Percentiles rank a stretch among this genome's conserved stretches.
These are phyloP conservation scores for Mycena leptocephala DNA, from an alignment of 768 basidiomycete genomes.

Conservation along the genomic window DNA sequence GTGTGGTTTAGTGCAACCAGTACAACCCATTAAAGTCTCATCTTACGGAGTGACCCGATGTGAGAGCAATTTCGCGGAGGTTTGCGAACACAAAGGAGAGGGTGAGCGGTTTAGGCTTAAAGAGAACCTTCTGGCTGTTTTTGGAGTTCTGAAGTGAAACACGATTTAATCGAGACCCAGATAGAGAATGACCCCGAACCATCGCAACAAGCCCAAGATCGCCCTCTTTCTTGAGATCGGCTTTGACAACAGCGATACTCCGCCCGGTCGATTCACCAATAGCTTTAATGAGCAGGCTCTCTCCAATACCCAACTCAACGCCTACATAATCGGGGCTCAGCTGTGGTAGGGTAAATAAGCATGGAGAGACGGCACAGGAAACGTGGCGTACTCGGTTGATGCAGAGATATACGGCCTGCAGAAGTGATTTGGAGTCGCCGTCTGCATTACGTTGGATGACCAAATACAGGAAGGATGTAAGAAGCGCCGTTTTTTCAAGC, in stretches of 20 bases:
- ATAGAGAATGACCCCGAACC: slow-evolving; percentile 60
- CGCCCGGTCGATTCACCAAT: slow-evolving; percentile 97
- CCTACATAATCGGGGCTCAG: slow-evolving; percentile 96
- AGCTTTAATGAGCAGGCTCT: slow-evolving; percentile 94
- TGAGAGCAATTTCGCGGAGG: slow-evolving; percentile 91
- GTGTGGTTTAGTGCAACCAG: slow-evolving; percentile 12
- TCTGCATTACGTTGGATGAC: slow-evolving; percentile 90
- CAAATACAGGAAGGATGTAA: slow-evolving; percentile 91
- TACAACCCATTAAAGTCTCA: not conserved
- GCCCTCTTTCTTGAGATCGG: slow-evolving; percentile 94
- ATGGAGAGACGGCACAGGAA: not conserved
- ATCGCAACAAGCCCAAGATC: slow-evolving; percentile 98
- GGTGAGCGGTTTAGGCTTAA: slow-evolving; percentile 94
- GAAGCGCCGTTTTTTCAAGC: slow-evolving; percentile 90
- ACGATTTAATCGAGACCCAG: not conserved
- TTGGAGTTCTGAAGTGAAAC: slow-evolving; percentile 83
- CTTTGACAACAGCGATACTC: slow-evolving; percentile 85
- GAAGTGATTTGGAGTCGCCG: slow-evolving; percentile 81
- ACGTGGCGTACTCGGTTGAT: slow-evolving; percentile 87
- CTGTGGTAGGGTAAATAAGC: slow-evolving; percentile 57
- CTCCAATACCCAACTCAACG: slow-evolving; percentile 96
- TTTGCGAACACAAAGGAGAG: slow-evolving; percentile 92
- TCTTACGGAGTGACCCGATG: slow-evolving; percentile 84
- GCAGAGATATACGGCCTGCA: slow-evolving; percentile 95
- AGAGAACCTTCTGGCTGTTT: slow-evolving; percentile 93